Conservation (phyloP, 352 stramenopile genomes). For the Phytophthora tubulina region DNA sequence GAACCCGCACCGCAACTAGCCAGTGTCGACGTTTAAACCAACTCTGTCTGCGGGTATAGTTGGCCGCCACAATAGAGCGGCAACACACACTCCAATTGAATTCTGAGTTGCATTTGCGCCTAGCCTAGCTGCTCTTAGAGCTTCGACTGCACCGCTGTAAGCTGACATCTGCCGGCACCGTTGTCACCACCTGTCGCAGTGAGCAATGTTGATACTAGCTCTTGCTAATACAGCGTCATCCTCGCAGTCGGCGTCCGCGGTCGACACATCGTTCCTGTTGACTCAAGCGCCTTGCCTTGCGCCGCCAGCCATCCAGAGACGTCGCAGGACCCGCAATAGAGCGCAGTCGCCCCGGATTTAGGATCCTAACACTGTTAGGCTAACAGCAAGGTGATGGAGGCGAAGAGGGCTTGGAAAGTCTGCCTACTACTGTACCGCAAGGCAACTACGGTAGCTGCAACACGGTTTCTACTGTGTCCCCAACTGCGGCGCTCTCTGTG, state of each 20-base stretch:
- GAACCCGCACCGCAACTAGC: background rate
- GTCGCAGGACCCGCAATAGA: too few relatives aligned
- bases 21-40: background rate
- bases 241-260: background rate
- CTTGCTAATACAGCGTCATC: background rate
- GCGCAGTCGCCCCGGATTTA: too few relatives aligned
- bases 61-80: background rate
- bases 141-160: background rate
- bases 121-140: background rate
- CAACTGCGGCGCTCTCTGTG: background rate
- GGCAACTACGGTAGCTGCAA: too few relatives aligned
- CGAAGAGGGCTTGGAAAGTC: background rate
- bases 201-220: constrained; percentile 2
- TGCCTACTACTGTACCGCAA: too few relatives aligned
- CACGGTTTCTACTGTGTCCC: too few relatives aligned
- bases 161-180: background rate
- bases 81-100: background rate
- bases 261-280: constrained; percentile 10
- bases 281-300: constrained; percentile 6
- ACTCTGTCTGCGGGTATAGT: background rate
- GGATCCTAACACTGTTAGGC: background rate
- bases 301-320: constrained; percentile 5
- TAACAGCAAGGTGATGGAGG: background rate
- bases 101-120: background rate
- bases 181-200: background rate